Evolutionary conservation across 805 yeast genomes (phyloP).

Genomic region (Komagataella ulmi): DNA sequence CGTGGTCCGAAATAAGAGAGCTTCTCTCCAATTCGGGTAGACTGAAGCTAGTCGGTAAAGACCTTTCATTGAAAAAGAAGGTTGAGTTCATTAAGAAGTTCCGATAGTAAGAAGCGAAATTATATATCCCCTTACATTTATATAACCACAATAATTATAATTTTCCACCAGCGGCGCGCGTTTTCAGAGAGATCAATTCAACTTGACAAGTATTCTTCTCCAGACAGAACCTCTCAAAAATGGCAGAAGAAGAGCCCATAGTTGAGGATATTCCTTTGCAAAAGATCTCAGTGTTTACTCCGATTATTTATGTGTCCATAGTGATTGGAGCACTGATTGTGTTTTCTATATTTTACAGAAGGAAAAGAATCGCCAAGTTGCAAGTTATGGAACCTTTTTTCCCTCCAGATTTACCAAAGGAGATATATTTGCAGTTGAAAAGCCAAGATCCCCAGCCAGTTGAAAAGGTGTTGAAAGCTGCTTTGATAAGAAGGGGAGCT

Average conservation of each 20-base stretch:
- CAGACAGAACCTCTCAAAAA: neutral
- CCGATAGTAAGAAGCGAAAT: neutral
- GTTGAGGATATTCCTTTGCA: constrained; percentile 17
- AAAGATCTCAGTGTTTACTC: constrained; percentile 50
- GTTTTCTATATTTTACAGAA: constrained; percentile 59
- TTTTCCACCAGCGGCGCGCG: neutral
- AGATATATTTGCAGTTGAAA: constrained; percentile 48
- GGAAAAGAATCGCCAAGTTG: constrained; percentile 32
- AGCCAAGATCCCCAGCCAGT: constrained; percentile 49
- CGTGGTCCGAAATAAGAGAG: constrained; percentile 8
- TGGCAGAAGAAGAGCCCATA: constrained; percentile 1
- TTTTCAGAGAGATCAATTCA: neutral
- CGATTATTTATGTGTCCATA: constrained; percentile 62
- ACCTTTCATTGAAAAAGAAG: constrained; percentile 29
- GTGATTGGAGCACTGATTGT: constrained; percentile 50
- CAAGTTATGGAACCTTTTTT: constrained; percentile 61
- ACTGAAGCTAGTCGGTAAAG: constrained; percentile 31
- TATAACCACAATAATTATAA: too few species aligned
- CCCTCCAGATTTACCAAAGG: constrained; percentile 50
- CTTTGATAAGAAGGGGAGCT: constrained; percentile 59
- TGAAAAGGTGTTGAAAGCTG: constrained; percentile 64
- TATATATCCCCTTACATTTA: neutral
- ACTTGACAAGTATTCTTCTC: neutral
- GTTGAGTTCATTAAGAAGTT: constrained; percentile 24
- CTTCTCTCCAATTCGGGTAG: constrained; percentile 30